Evolutionary conservation across 2,329 filamentous ascomycete species (phyloP), one percentile per base, ranked within the genome.

Genomic region (Stagonosporopsis cucurbitacearum): DNA sequence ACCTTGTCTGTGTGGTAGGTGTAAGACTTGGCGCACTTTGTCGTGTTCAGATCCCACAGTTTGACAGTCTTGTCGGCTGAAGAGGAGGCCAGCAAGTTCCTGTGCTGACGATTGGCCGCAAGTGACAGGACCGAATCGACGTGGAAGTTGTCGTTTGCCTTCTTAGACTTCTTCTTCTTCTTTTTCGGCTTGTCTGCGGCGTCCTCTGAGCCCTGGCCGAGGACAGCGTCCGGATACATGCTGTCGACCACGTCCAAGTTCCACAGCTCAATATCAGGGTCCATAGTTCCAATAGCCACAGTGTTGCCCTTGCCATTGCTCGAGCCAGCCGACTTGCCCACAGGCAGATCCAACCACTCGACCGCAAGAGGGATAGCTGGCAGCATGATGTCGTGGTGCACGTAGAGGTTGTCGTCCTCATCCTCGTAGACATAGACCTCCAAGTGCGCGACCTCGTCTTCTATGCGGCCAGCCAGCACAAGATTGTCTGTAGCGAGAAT

Each of bases 311-410:
- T 84, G 22, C 85, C 82, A 61, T 90, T 86, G 58, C 85, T 85
- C 35, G 59, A 57, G 32, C 59, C 63, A 26, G 62, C 56, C 32
- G 64, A 54, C 74, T 92, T 91, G 63, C 90, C 88, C 32, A 96
- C 92, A n/a, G 92, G 89, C 52, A 96, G 83, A 74, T 97, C 91
- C 40, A 99, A 79, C 95, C 95, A 99, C 80, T 99, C 95, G 36
- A 98, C 85, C 70, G 92, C 95, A 6, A 99, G 86, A 11, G 95
- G 95, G 71, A 99, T 96, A 22, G 94, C 94, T 28, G 95, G 95
- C 52, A 99, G 85, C 94, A 99, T 98, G 68, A 99, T 96, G 77
- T 99, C 95, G 84, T 99, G 95, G 80, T 99, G 95, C 22, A 99
- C 94, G 76, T 99, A 99, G 58, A 99, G 88, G 75, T 99, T 99